Percentiles rank a stretch among this genome's conserved stretches.
phyloP scores from a whole-genome alignment of 306 rosid genomes.

The Trifolium subterraneum region DNA sequence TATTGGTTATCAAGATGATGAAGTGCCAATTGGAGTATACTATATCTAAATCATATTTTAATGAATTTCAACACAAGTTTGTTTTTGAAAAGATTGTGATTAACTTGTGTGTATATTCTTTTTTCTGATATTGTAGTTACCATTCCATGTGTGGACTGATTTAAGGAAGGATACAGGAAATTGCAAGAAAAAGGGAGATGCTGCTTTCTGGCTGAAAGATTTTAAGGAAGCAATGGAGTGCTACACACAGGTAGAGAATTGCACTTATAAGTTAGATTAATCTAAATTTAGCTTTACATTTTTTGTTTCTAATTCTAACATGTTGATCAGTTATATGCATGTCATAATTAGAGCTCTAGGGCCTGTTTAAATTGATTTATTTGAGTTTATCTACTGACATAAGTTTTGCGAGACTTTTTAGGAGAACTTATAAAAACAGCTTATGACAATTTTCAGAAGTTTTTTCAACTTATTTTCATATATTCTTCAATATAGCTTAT shows the following conservation, averaged over 20 bases:
- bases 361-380: too few relatives aligned
- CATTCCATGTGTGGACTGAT: conserved; percentile 85
- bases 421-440: too few relatives aligned
- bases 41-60: conserved; percentile 25
- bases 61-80: neutral
- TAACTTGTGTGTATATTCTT: conserved; percentile 32
- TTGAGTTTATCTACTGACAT: too few relatives aligned
- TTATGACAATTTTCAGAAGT: too few relatives aligned
- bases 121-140: conserved; percentile 54
- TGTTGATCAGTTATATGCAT: too few relatives aligned
- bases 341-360: too few relatives aligned
- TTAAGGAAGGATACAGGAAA: conserved; percentile 78
- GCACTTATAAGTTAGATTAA: too few relatives aligned
- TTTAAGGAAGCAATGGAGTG: conserved; percentile 62
- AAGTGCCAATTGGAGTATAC: conserved; percentile 71
- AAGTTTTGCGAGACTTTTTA: too few relatives aligned
- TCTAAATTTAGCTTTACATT: too few relatives aligned
- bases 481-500: too few relatives aligned
- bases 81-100: neutral
- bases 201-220: conserved; percentile 66
- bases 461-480: too few relatives aligned
- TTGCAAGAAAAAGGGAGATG: conserved; percentile 74
- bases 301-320: too few relatives aligned
- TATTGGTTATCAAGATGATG: conserved; percentile 76
- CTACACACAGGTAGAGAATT: conserved; percentile 65